Evolutionary conservation across 805 yeast species (phyloP).

Genomic region (Spathaspora gorwiae): DNA sequence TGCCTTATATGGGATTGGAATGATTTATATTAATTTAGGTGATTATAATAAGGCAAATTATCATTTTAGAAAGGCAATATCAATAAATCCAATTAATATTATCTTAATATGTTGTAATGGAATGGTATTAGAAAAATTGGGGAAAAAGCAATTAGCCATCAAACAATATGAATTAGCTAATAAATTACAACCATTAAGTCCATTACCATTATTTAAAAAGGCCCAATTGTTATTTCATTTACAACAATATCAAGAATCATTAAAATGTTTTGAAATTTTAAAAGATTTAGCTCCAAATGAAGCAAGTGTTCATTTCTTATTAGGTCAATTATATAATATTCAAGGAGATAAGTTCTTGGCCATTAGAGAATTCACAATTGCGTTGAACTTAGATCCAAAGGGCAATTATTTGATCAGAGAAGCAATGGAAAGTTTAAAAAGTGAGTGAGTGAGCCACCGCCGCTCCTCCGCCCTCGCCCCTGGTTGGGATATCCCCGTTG

Average conservation of each 20-base stretch:
- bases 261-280: conserved; percentile 68
- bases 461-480: no score
- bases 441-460: conserved; percentile 11
- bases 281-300: conserved; percentile 86
- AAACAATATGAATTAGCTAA: conserved; percentile 80
- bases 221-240: conserved; percentile 75
- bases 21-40: conserved; percentile 85
- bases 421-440: conserved; percentile 59
- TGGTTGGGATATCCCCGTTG: no score
- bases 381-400: conserved; percentile 87
- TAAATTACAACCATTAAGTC: conserved; percentile 77
- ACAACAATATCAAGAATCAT: conserved; percentile 68
- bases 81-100: conserved; percentile 85
- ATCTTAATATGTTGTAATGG: conserved; percentile 91
- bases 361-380: conserved; percentile 78
- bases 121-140: conserved; percentile 79
- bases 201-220: conserved; percentile 81
- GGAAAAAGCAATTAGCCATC: conserved; percentile 66
- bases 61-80: conserved; percentile 81
- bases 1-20: conserved; percentile 93
- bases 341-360: conserved; percentile 74
- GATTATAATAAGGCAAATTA: conserved; percentile 78
- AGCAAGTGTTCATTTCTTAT: conserved; percentile 83
- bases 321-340: conserved; percentile 82
- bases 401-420: conserved; percentile 82